Percentiles rank a stretch among this genome's conserved stretches.
Conservation (phyloP, 257 asterid genomes). For the Solanum sparsipilum region DNA sequence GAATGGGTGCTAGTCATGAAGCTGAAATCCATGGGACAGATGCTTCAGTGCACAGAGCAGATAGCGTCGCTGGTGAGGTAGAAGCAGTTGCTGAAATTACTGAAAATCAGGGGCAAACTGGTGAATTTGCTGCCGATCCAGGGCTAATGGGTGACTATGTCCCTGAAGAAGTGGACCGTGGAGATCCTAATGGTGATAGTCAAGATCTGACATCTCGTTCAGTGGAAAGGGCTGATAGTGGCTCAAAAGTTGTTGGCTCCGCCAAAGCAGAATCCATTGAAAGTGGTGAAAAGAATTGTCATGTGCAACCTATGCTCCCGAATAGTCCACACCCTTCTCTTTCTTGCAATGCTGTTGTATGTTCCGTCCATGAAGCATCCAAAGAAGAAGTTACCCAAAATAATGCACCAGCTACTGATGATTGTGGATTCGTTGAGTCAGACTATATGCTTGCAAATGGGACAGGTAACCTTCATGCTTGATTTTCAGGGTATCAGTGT, state of each 20-base stretch:
- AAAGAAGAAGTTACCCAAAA: conserved; percentile 92
- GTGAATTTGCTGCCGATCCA: conserved; percentile 84
- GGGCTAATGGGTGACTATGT: conserved; percentile 96
- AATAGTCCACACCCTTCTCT: conserved; percentile 86
- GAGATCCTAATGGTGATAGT: conserved; percentile 88
- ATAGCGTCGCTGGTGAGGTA: conserved; percentile 77
- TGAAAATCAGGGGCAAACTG: conserved; percentile 81
- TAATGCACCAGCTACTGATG: conserved; percentile 58
- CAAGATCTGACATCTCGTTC: conserved; percentile 85
- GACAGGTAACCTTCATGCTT: conserved; percentile 34
- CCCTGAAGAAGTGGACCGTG: conserved; percentile 86
- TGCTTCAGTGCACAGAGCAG: conserved; percentile 66
- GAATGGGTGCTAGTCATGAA: conserved; percentile 99
- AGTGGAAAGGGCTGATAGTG: conserved; percentile 85
- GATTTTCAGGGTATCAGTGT: neutral
- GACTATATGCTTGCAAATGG: conserved; percentile 59
- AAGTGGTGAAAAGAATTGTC: conserved; percentile 88
- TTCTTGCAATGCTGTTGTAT: conserved; percentile 90
- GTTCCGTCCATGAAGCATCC: conserved; percentile 74
- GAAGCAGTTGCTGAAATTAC: conserved; percentile 86
- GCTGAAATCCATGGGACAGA: conserved; percentile 94
- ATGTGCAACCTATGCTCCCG: conserved; percentile 38
- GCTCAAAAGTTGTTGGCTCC: conserved; percentile 84
- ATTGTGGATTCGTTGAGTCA: conserved; percentile 72
- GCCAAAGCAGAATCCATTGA: conserved; percentile 91